Evolutionary conservation across 129 eudicot genomes (phyloP), one percentile per base, ranked within the genome.

Genomic region (Lactuca sativa): DNA sequence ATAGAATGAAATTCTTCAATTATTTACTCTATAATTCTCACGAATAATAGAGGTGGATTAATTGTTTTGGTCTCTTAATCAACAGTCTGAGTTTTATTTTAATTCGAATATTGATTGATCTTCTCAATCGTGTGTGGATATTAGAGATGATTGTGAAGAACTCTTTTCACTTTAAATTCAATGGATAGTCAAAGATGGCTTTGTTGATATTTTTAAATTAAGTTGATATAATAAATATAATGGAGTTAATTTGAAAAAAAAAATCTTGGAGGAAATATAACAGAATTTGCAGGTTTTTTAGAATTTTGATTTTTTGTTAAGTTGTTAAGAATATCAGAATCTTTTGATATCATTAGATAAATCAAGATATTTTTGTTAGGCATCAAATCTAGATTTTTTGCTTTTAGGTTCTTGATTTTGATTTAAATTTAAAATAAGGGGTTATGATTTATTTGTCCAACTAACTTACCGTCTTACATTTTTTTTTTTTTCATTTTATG

Each of bases 201-300:
- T 55, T 60, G 6, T 17, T 11, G 58, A 60, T 11, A 32, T 33
- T 48, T 8, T 18, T 58, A 15, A 16, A 15, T 61, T 5, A 38
- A 15, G 43, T 62, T 62, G 51, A 9, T 15, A 62, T 7, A 31
- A 32, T 37, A 38, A 40, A 38, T 62, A 37, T 37, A 6, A n/a
- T 44, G 43, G 32, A 56, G 43, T 30, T 47, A 12, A 11, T 66
- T 9, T 57, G 56, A 32, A 43, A 64, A 44, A 49, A 59, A 44
- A 49, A 59, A 59, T 38, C 48, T 47, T 21, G 62, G 74, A 67
- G 74, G 69, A 67, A 55, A 69, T 38, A 56, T 37, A 65, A 66
- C 52, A 32, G 37, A 53, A 74, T 40, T 38, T 9, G 32, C 18
- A 15, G 9, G 17, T 12, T 36, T 30, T 38, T 69, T 52, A 38